Percentiles rank a stretch among this genome's conserved stretches.
Evolutionary conservation across 2,329 filamentous ascomycete genomes (phyloP).

Genomic region (Endoconidiophora polonica): DNA sequence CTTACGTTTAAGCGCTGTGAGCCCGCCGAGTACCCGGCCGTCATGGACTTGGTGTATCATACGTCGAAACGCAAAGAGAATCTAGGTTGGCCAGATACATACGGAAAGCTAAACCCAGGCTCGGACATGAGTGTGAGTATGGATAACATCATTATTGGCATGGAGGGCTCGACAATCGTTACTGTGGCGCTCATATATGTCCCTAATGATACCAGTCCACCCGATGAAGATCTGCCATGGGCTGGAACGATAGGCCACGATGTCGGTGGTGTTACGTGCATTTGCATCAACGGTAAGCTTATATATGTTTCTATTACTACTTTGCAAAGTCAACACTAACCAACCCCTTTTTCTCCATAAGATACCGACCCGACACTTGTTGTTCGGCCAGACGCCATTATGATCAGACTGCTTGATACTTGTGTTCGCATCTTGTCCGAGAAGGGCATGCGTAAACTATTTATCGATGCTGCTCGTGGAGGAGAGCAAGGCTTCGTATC

Average conservation of each 20-base stretch:
- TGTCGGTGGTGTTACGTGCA: slow-evolving; percentile 43
- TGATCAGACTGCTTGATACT: slow-evolving; percentile 35
- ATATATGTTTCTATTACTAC: not conserved
- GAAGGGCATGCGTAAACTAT: slow-evolving; percentile 36
- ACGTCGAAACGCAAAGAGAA: slow-evolving; percentile 29
- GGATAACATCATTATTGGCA: slow-evolving; percentile 36
- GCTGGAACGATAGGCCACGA: slow-evolving; percentile 30
- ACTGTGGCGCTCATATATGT: slow-evolving; percentile 39
- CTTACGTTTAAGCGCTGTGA: slow-evolving; percentile 30
- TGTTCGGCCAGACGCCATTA: slow-evolving; percentile 30
- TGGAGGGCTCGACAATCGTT: slow-evolving; percentile 32
- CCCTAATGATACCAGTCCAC: slow-evolving; percentile 28
- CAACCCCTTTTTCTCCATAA: slow-evolving; percentile 14
- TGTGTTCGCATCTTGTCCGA: slow-evolving; percentile 31
- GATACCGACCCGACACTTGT: slow-evolving; percentile 28
- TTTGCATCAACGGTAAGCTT: slow-evolving; percentile 37
- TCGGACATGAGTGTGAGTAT: slow-evolving; percentile 25
- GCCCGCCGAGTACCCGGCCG: slow-evolving; percentile 27
- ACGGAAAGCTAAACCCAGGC: slow-evolving; percentile 27
- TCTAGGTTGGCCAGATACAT: slow-evolving; percentile 44
- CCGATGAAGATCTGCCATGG: slow-evolving; percentile 38
- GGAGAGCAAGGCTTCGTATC: slow-evolving; percentile 33
- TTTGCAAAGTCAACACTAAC: slow-evolving; percentile 6
- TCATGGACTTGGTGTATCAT: slow-evolving; percentile 33
- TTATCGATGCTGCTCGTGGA: slow-evolving; percentile 37